phyloP scores from a whole-genome alignment of 2,329 filamentous ascomycete genomes.

The Claviceps pusilla region DNA sequence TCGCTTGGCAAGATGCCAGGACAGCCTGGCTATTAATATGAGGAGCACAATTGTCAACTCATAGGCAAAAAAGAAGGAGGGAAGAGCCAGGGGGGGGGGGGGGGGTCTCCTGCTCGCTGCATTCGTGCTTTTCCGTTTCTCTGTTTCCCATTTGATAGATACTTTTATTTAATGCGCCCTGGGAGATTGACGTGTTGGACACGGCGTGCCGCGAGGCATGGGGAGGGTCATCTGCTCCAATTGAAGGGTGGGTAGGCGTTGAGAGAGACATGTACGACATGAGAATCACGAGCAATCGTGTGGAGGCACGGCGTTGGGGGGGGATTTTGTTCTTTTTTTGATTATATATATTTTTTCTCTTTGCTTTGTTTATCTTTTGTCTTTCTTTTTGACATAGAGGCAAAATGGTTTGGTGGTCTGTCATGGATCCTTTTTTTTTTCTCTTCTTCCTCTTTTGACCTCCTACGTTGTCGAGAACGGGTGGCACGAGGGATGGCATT shows the following conservation, averaged over 20 bases:
- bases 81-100: background rate
- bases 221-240: background rate
- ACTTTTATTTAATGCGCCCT: background rate
- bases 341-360: background rate
- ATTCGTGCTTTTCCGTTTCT: no score
- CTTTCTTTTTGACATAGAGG: background rate
- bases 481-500: background rate
- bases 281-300: constrained; percentile 4
- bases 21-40: constrained; percentile 33
- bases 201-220: no score
- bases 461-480: background rate
- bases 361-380: background rate
- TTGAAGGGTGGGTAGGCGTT: background rate
- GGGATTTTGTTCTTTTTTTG: background rate
- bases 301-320: constrained; percentile 1
- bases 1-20: constrained; percentile 42
- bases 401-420: background rate
- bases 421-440: background rate
- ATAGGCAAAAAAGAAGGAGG: no score
- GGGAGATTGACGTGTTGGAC: background rate
- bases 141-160: background rate
- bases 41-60: no score
- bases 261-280: background rate
- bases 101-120: background rate
- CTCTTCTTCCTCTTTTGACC: background rate